phyloP scores from a whole-genome alignment of 192 early-diverging fungal species.

The Thamnidium elegans region DNA sequence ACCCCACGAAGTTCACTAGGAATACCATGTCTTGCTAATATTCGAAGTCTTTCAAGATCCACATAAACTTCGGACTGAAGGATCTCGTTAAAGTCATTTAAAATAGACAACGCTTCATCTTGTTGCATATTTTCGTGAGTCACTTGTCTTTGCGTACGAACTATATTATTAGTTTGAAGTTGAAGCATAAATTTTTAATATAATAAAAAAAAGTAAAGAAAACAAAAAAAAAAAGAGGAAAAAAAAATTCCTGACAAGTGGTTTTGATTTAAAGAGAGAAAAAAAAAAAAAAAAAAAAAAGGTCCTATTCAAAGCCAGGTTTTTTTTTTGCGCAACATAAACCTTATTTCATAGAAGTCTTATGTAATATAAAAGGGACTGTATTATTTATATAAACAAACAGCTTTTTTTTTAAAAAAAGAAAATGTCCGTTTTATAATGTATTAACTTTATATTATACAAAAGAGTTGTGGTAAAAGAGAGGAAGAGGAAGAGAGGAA shows the following conservation, averaged over 20 bases:
- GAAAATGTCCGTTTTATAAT: too few relatives aligned
- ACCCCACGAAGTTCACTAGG: conserved; percentile 74
- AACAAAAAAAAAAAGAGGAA: background rate
- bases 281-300: background rate
- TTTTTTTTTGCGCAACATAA: too few relatives aligned
- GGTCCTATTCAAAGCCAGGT: background rate
- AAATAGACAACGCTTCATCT: conserved; percentile 36
- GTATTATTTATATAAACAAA: too few relatives aligned
- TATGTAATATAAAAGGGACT: too few relatives aligned
- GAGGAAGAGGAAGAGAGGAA: too few relatives aligned
- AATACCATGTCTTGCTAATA: conserved; percentile 76
- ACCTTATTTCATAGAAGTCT: too few relatives aligned
- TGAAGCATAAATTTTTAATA: background rate
- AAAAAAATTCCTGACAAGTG: conserved; percentile 3
- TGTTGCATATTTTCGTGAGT: conserved; percentile 16
- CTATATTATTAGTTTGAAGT: background rate
- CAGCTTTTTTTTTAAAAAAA: too few relatives aligned
- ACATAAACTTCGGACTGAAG: conserved; percentile 80
- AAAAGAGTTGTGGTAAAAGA: too few relatives aligned
- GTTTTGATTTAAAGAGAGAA: conserved; percentile 1
- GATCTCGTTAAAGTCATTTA: conserved; percentile 72
- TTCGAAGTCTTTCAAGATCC: conserved; percentile 76
- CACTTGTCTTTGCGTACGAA: conserved; percentile 7
- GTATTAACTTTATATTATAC: too few relatives aligned
- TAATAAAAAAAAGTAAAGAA: background rate